Conservation (phyloP, 75 land plant genomes). For the Selaginella tamariscina region DNA sequence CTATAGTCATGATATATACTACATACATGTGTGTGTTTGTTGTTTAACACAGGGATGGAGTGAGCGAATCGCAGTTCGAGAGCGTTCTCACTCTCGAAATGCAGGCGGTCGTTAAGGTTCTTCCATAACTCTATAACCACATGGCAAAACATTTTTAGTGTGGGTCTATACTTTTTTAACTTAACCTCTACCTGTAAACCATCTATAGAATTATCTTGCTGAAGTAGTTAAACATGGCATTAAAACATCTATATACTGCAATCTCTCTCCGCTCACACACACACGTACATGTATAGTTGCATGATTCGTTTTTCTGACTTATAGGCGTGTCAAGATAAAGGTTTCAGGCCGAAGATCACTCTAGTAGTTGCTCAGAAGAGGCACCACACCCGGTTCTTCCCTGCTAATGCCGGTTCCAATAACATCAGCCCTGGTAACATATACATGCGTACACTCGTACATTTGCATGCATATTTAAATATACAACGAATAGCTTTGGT, state of each 20-base stretch:
- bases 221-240: too few relatives aligned
- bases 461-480: background rate
- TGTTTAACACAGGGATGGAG: constrained; percentile 58
- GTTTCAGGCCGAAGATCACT: constrained; percentile 54
- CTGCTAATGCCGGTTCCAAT: constrained; percentile 15
- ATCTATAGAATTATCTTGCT: too few relatives aligned
- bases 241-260: too few relatives aligned
- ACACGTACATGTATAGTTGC: too few relatives aligned
- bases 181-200: too few relatives aligned
- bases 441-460: background rate
- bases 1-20: background rate
- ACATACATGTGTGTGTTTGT: background rate
- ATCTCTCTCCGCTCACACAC: too few relatives aligned
- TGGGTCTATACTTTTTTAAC: too few relatives aligned
- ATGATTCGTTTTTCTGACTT: too few relatives aligned
- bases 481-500: background rate
- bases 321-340: constrained; percentile 49
- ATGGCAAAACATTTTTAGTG: background rate
- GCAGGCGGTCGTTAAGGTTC: constrained; percentile 55
- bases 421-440: constrained; percentile 28
- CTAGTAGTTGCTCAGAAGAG: constrained; percentile 75
- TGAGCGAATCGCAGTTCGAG: constrained; percentile 78
- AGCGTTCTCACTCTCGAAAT: constrained; percentile 69
- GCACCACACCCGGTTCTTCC: constrained; percentile 81
- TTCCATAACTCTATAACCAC: background rate